Evolutionary conservation across 2,329 filamentous ascomycete genomes (phyloP).

Genomic region (Fusarium nematophilum): DNA sequence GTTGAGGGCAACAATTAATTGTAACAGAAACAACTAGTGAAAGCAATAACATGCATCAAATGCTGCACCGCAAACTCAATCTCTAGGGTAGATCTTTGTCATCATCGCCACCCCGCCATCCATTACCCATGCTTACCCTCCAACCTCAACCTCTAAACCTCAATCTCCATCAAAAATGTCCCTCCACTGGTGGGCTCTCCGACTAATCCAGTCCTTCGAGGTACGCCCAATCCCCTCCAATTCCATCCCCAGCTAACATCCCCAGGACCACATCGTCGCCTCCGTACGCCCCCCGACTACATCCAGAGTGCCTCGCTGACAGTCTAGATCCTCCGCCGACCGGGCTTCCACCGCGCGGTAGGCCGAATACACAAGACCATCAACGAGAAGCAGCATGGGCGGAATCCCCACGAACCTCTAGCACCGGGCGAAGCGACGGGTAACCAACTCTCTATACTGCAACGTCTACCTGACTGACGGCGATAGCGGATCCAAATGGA

Average conservation of each 20-base stretch:
- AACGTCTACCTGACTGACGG: neutral
- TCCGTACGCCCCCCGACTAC: conserved; percentile 38
- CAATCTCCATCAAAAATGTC: conserved; percentile 44
- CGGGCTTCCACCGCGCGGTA: conserved; percentile 64
- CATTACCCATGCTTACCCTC: conserved; percentile 16
- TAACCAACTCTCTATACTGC: conserved; percentile 33
- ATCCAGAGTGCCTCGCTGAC: conserved; percentile 4
- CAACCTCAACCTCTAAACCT: too few species aligned
- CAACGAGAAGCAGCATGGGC: conserved; percentile 61
- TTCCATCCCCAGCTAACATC: conserved; percentile 24
- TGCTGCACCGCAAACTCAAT: too few species aligned
- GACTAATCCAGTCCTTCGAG: conserved; percentile 50
- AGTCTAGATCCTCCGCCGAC: conserved; percentile 60
- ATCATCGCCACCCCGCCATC: conserved; percentile 27
- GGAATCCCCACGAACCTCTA: conserved; percentile 62
- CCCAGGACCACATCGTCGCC: conserved; percentile 49
- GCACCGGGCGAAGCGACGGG: conserved; percentile 64
- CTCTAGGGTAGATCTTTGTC: conserved; percentile 35
- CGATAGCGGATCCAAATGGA: conserved; percentile 48
- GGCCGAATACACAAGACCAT: conserved; percentile 63
- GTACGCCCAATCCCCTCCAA: conserved; percentile 12
- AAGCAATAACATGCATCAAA: too few species aligned
- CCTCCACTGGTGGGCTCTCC: conserved; percentile 48
- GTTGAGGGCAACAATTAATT: too few species aligned
- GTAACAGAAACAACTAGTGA: too few species aligned